Evolutionary conservation across 2,329 filamentous ascomycete species (phyloP), one percentile per base, ranked within the genome.

Genomic region (Tympanopsis confertula): DNA sequence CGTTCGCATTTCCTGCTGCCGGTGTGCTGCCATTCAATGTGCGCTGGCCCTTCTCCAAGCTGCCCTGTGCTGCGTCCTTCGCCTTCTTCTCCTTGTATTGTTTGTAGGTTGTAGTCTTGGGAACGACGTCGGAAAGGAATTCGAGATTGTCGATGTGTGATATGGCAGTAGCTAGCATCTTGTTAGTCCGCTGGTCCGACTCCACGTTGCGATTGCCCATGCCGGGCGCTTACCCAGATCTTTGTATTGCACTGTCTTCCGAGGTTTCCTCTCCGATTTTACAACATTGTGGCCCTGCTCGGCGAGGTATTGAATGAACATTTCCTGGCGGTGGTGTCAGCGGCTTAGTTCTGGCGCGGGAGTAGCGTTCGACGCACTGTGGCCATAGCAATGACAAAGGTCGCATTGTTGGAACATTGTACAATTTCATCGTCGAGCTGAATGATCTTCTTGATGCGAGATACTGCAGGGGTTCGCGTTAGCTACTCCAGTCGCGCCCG

Each of bases 371-470:
- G 29, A 54, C 71, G 46, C 59, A 85, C 83, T 3, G 91, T 88
- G 17, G 91, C 91, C 42, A 94, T 71, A 1, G 89, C 88, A 50
- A 96, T 93, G 40, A 89, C 79, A 57, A 96, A 96, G 15, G 88
- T 84, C 38, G 89, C 89, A 53, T 94, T 94, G 58, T 88, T 94
- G 35, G 88, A 94, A 58, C 86, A 94, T 54, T 84, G 75, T 44
- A 68, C 69, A 44, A 94, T 83, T 44, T 95, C 89, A 32, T 85
- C 78, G 58, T 98, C 91, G 41, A 86, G 74, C 36, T 78, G 74
- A 42, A 98, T 86, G 55, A 98, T 94, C 63, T 94, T 94, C 63
- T 95, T 95, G 41, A 98, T 86, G 50, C 91, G 78, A 14, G 91
- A 85, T 39, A 96, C 91, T 96, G 45, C 15, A 22, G 19, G 13